Conservation (phyloP, 2,329 filamentous ascomycete species). For the Colletotrichum falcatum region DNA sequence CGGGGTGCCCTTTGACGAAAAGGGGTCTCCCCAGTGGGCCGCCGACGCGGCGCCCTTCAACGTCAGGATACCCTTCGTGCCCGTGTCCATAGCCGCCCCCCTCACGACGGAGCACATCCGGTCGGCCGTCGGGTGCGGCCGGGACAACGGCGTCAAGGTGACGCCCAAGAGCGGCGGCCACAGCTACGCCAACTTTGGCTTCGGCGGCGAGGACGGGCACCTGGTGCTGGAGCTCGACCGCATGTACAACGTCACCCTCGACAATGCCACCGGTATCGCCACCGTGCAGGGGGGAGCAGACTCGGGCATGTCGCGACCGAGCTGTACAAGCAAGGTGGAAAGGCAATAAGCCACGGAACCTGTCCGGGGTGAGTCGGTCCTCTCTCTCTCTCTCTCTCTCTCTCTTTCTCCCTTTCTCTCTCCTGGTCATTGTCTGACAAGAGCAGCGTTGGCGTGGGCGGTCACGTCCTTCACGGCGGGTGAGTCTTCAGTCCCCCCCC, state of each 20-base stretch:
- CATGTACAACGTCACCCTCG: slow-evolving; percentile 52
- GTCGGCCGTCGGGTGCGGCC: slow-evolving; percentile 59
- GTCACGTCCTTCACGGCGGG: slow-evolving; percentile 60
- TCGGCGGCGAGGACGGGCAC: slow-evolving; percentile 55
- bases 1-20: slow-evolving; percentile 42
- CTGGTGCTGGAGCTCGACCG: slow-evolving; percentile 56
- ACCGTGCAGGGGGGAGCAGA: slow-evolving; percentile 55
- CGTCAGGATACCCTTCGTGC: slow-evolving; percentile 48
- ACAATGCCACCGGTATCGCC: slow-evolving; percentile 48
- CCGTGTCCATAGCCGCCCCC: slow-evolving; percentile 49
- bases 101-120: slow-evolving; percentile 54
- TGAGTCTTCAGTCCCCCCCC: not conserved
- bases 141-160: slow-evolving; percentile 56
- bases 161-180: slow-evolving; percentile 65
- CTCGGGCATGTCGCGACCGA: slow-evolving; percentile 57
- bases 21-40: slow-evolving; percentile 48
- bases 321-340: slow-evolving; percentile 50
- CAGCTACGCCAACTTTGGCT: slow-evolving; percentile 63
- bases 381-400: not conserved
- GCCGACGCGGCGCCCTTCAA: slow-evolving; percentile 51
- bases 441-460: slow-evolving; percentile 56
- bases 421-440: not conserved
- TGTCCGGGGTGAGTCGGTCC: slow-evolving; percentile 49
- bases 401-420: not conserved
- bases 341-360: slow-evolving; percentile 58